Conservation (phyloP, 2,329 filamentous ascomycete species). For the Exophiala aquamarina region DNA sequence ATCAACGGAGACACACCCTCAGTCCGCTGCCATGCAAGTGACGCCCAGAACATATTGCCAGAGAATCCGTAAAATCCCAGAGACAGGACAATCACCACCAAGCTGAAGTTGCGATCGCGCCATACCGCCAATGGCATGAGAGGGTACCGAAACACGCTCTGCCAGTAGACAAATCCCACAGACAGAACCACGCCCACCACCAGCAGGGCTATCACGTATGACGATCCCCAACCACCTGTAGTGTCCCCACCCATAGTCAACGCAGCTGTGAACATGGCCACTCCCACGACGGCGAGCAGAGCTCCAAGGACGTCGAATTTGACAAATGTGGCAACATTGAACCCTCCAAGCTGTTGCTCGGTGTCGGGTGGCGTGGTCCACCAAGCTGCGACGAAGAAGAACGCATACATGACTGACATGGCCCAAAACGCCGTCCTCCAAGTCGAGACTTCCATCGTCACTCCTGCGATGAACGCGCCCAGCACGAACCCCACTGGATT, state of each 20-base stretch:
- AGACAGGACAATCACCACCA: conserved; percentile 59
- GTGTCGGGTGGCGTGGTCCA: conserved; percentile 62
- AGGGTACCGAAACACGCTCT: conserved; percentile 52
- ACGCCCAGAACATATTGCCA: conserved; percentile 61
- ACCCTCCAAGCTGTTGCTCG: conserved; percentile 44
- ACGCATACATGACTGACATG: conserved; percentile 62
- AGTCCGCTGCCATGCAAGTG: conserved; percentile 65
- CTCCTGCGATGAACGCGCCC: conserved; percentile 61
- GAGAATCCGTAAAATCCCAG: conserved; percentile 65
- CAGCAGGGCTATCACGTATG: conserved; percentile 63
- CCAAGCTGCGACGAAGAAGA: conserved; percentile 57
- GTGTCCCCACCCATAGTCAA: conserved; percentile 59
- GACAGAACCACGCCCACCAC: conserved; percentile 60
- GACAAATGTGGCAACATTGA: conserved; percentile 51
- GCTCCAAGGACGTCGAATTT: conserved; percentile 64
- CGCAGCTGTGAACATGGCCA: conserved; percentile 64
- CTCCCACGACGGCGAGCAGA: conserved; percentile 61
- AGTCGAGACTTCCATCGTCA: conserved; percentile 60
- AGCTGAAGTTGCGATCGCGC: conserved; percentile 63
- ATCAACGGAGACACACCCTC: conserved; percentile 54
- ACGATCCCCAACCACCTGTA: conserved; percentile 60
- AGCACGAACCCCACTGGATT: conserved; percentile 59
- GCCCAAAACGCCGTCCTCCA: conserved; percentile 66
- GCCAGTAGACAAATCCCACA: conserved; percentile 61
- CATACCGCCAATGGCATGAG: conserved; percentile 52